Base-by-base conservation (phyloP, 2,329 filamentous ascomycete genomes). In the Nannizziopsis arthrosporioides region DNA sequence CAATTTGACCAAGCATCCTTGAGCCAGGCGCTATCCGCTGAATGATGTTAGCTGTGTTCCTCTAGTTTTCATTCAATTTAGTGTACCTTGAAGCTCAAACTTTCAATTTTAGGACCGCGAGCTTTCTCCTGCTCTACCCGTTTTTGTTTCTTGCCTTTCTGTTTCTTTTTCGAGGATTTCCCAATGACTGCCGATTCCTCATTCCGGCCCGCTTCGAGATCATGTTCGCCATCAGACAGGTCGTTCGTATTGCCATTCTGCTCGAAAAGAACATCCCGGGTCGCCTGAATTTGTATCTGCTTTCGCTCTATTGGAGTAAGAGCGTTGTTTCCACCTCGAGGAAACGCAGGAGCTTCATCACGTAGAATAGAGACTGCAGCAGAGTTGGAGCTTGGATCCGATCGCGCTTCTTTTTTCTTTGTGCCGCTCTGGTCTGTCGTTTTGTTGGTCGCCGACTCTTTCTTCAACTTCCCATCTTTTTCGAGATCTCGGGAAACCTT, bases 241-340 rank as follows among this genome's bases (percentile, higher is more conserved):
- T 75, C 72, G 38, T 69, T 67, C 49, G 74, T 73, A 44, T 71
- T 68, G 42, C 77, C 78, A 56, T 82, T 76, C 58, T 93, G 82
- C 67, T 96, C 92, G 62, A 90, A 92, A 35, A 93, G 72, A 36
- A 89, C 92, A 72, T 98, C 92, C 58, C 84, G 82, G 61, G 85
- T 92, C 40, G 92, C 92, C 67, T 96, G 84, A 50, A 93, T 82
- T 59, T 92, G 84, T 54, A 98, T 96, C 67, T 96, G 87, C 70
- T 94, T 95, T 63, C 93, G 85, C 65, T 98, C 92, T 44, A 98
- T 73, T 15, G 92, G 89, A 1, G 92, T 95, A 62, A 98, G 71
- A 45, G 94, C 75, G 61, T 86, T 93, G 46, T 81, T 90, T 38
- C 92, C 93, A 48, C 92, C 92, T 74, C 92, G 80, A 56, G 92